Percentiles rank a stretch among this genome's conserved stretches.
Conservation (phyloP, 306 rosid genomes). For the Cicer yamashitae region DNA sequence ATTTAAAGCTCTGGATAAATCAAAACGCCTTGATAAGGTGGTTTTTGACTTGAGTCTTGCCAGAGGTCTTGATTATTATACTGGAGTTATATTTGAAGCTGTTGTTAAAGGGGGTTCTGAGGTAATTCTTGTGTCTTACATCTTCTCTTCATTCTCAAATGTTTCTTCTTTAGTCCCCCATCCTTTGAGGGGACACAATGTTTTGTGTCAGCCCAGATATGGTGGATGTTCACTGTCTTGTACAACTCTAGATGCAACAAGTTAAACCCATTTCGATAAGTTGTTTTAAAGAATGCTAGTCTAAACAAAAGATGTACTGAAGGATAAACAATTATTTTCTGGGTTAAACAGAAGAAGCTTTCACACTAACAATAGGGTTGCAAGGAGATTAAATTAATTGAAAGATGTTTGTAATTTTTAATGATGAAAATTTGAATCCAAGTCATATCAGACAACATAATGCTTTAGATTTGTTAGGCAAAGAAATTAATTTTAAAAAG, state of each 20-base stretch:
- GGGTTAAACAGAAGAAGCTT: neutral
- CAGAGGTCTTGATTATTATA: slow-evolving; percentile 96
- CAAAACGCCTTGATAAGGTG: slow-evolving; percentile 71
- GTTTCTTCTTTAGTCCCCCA: neutral
- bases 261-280: slow-evolving; percentile 18
- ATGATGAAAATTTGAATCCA: neutral
- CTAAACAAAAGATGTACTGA: neutral
- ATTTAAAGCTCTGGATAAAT: slow-evolving; percentile 75
- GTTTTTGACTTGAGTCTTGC: slow-evolving; percentile 98
- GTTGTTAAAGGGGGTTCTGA: slow-evolving; percentile 84
- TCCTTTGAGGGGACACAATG: neutral
- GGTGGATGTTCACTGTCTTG: slow-evolving; percentile 11
- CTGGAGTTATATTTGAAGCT: slow-evolving; percentile 95
- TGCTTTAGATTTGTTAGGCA: neutral
- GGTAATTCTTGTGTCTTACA: slow-evolving; percentile 55
- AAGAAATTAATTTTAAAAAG: neutral
- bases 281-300: slow-evolving; percentile 1
- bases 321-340: neutral
- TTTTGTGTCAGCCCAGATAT: neutral
- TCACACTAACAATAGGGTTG: neutral
- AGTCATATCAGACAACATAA: slow-evolving; percentile 2
- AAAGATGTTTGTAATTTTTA: neutral
- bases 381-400: neutral
- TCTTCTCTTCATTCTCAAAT: slow-evolving; percentile 25
- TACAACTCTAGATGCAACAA: slow-evolving; percentile 13